Evolutionary conservation across 2,329 filamentous ascomycete genomes (phyloP), one percentile per base, ranked within the genome.

Genomic region (Verticillium nubilum): DNA sequence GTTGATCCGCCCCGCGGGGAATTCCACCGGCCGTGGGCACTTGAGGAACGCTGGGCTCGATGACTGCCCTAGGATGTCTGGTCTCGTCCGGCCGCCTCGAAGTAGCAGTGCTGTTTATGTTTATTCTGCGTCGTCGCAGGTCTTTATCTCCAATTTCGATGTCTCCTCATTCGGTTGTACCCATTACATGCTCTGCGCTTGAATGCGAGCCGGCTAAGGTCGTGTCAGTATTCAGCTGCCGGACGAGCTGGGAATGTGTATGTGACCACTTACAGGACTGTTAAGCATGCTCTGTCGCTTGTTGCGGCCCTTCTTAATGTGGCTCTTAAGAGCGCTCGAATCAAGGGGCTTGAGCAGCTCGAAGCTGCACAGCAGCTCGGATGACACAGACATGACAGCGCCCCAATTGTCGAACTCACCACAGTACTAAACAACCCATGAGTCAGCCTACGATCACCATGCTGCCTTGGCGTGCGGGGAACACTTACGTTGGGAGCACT

Each of bases 341-440:
- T 99, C 95, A 54, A 99, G 83, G 7, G 95, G 95, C 75, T 99
- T 99, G 62, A 99, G 82, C 17, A 99, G 82, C 76, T 99, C 95
- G 70, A 99, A 99, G 72, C 93, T 97, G 78, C 95, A 99, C 1
- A 99, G 85, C 57, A 99, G 78, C 74, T 98, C 95, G 15, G 86
- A 86, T 1, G 92, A 97, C 25, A 99, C 95, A 2, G 94, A 97
- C 95, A 99, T 99, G 66, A 98, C 93, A 15, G 95, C 95, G 23
- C 95, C 95, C 92, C 95, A 98, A 65, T 99, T 99, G 72, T 99
- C 95, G 66, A 99, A 99, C 74, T 99, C 95, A 66, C 95, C 95
- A 69, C 95, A 99, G 71, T 99, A 98, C 91, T 96, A 65, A 37
- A 35, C n/a, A 47, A 13, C 25, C 9, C 55, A 27, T 15, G 12